Evolutionary conservation across 495 filamentous ascomycete genomes (phyloP).

Genomic region (Tuber umbilicatum): DNA sequence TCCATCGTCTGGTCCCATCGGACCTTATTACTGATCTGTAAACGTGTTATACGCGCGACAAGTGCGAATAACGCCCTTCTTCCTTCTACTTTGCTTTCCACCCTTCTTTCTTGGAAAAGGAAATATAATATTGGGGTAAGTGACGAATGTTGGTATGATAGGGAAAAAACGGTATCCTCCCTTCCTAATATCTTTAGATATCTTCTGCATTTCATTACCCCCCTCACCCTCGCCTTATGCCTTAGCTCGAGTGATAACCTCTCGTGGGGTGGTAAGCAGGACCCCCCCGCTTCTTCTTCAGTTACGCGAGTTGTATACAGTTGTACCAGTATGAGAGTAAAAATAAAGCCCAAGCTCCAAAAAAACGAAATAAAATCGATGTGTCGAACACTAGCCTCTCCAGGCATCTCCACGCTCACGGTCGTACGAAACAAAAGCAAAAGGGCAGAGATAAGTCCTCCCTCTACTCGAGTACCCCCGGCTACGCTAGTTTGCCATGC

Average conservation of each 20-base stretch:
- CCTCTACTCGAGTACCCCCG: neutral
- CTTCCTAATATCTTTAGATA: neutral
- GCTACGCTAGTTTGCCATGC: neutral
- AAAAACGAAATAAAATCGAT: neutral
- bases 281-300: neutral
- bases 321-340: neutral
- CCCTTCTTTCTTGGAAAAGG: neutral
- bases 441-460: neutral
- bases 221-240: neutral
- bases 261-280: neutral
- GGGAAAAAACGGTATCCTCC: neutral
- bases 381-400: neutral
- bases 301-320: neutral
- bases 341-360: neutral
- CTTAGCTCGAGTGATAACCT: neutral
- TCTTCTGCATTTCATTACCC: neutral
- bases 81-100: neutral
- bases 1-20: neutral
- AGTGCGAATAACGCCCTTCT: slow-evolving; percentile 1
- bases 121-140: neutral
- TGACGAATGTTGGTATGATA: neutral
- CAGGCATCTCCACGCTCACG: neutral
- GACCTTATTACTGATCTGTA: neutral
- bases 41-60: slow-evolving; percentile 1
- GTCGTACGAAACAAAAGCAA: neutral